Conservation (phyloP, 495 filamentous ascomycete species). For the Mytilinidion resinicola region DNA sequence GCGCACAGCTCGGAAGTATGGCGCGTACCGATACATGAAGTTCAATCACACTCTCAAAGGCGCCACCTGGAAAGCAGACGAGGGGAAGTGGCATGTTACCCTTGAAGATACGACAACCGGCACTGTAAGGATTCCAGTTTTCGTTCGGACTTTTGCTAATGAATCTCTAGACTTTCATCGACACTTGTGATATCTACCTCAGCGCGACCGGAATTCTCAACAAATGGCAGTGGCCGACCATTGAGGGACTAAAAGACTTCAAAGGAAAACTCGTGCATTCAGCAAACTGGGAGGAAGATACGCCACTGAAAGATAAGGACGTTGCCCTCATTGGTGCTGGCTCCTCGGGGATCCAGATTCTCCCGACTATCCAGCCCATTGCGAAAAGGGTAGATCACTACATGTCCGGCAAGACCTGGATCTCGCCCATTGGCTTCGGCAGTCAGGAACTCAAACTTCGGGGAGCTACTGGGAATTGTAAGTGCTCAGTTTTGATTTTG, state of each 20-base stretch:
- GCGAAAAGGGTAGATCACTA: constrained; percentile 6
- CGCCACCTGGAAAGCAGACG: constrained; percentile 29
- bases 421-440: constrained; percentile 3
- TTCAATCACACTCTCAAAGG: constrained; percentile 23
- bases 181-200: constrained; percentile 18
- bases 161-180: background rate
- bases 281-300: constrained; percentile 15
- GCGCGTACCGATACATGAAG: constrained; percentile 29
- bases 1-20: constrained; percentile 31
- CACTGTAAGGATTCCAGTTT: background rate
- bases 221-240: constrained; percentile 21
- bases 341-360: constrained; percentile 18
- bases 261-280: constrained; percentile 16
- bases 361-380: constrained; percentile 9
- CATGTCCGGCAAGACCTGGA: constrained; percentile 5
- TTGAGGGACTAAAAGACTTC: constrained; percentile 19
- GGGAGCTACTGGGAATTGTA: background rate
- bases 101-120: background rate
- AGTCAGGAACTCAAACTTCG: constrained; percentile 3
- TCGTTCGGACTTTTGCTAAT: background rate
- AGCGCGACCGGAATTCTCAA: constrained; percentile 21
- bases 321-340: constrained; percentile 18
- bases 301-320: constrained; percentile 2
- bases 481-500: background rate
- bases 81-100: constrained; percentile 32